Evolutionary conservation across 2,329 filamentous ascomycete genomes (phyloP).

Genomic region (Calonectria hawksworthii): DNA sequence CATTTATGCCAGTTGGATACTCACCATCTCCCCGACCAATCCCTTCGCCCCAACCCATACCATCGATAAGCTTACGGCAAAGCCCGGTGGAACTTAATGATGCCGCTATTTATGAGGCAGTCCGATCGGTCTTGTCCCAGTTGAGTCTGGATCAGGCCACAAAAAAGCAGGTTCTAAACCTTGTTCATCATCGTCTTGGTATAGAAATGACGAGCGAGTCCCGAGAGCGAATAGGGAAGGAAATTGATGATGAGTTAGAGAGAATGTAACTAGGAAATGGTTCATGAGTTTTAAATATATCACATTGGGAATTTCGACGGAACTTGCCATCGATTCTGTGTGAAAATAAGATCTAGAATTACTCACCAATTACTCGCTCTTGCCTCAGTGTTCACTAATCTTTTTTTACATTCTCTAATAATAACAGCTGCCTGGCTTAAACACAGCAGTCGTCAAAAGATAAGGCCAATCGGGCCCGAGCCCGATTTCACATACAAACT

Average conservation of each 20-base stretch:
- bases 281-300: not conserved
- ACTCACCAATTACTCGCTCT: too few relatives aligned
- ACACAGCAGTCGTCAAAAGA: too few relatives aligned
- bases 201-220: constrained; percentile 89
- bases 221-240: constrained; percentile 88
- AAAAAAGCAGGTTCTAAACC: constrained; percentile 93
- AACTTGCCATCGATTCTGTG: not conserved
- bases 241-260: constrained; percentile 93
- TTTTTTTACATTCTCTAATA: too few relatives aligned
- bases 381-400: too few relatives aligned
- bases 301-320: not conserved
- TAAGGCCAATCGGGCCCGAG: too few relatives aligned
- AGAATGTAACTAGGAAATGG: constrained; percentile 77
- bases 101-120: constrained; percentile 84
- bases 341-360: too few relatives aligned
- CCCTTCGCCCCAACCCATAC: constrained; percentile 3
- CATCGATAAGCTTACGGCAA: constrained; percentile 73
- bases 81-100: constrained; percentile 80
- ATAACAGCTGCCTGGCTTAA: too few relatives aligned
- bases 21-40: constrained; percentile 78
- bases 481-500: too few relatives aligned
- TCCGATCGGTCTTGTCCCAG: constrained; percentile 86
- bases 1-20: constrained; percentile 87
- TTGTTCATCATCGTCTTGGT: constrained; percentile 94
- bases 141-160: constrained; percentile 95